phyloP scores from a whole-genome alignment of 495 filamentous ascomycete genomes.

The Neurospora sp. region DNA sequence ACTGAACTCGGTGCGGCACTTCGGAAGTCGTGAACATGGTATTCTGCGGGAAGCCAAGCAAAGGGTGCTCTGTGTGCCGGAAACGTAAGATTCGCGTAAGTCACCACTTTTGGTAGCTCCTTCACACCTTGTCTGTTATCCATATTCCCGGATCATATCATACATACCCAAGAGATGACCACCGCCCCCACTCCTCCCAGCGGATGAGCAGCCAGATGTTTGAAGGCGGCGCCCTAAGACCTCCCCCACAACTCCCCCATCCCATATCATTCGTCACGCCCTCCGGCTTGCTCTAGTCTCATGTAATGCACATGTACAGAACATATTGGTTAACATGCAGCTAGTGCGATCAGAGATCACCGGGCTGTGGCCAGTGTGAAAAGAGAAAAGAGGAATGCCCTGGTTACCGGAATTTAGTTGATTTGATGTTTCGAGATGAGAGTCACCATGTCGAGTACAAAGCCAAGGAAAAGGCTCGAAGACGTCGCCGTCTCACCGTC shows the following conservation, averaged over 20 bases:
- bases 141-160: not conserved
- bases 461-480: conserved; percentile 36
- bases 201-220: not conserved
- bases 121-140: not conserved
- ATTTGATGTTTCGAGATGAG: conserved; percentile 65
- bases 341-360: conserved; percentile 56
- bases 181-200: not conserved
- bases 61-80: conserved; percentile 58
- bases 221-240: not conserved
- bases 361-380: conserved; percentile 57
- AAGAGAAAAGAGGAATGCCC: conserved; percentile 53
- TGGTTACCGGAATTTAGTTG: conserved; percentile 59
- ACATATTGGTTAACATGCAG: conserved; percentile 5
- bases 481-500: conserved; percentile 11
- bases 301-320: not conserved
- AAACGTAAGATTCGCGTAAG: conserved; percentile 36
- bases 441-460: conserved; percentile 58
- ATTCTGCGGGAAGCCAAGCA: conserved; percentile 63
- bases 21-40: conserved; percentile 41
- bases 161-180: not conserved
- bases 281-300: not conserved
- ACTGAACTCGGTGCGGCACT: not conserved
- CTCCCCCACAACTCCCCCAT: not conserved
- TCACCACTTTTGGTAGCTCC: not conserved
- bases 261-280: not conserved